Evolutionary conservation across 164 flowering plant species (phyloP).

Genomic region (Euptelea pleiosperma): DNA sequence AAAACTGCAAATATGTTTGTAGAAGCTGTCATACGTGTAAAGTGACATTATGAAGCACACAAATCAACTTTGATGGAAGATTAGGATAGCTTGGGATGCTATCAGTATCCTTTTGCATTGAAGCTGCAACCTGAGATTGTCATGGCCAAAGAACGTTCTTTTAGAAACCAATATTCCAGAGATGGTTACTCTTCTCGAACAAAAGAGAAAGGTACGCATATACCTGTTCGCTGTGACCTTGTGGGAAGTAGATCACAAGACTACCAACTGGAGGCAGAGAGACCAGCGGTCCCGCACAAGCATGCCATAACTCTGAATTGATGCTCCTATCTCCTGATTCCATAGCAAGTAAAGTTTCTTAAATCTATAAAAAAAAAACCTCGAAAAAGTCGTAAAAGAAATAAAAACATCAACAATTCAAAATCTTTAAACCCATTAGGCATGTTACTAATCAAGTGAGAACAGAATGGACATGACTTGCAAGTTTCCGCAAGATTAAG

Average conservation of each 20-base stretch:
- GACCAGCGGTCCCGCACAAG: constrained; percentile 97
- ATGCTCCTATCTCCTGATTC: constrained; percentile 67
- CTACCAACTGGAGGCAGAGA: constrained; percentile 93
- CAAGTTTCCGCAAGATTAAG: background rate
- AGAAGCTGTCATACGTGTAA: constrained; percentile 61
- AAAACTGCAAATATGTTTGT: background rate
- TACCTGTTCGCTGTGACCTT: constrained; percentile 99
- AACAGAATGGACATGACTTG: background rate
- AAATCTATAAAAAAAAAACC: background rate
- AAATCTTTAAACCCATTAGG: background rate
- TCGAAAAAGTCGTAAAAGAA: background rate
- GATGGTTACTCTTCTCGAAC: background rate
- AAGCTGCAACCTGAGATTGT: constrained; percentile 85
- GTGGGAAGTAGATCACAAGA: constrained; percentile 95
- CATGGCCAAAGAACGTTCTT: background rate
- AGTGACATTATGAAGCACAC: constrained; percentile 87
- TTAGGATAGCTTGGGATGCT: constrained; percentile 89
- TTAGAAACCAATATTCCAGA: background rate
- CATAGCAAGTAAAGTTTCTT: constrained; percentile 10
- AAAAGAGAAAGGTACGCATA: background rate
- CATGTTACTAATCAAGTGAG: too few species aligned
- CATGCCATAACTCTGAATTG: constrained; percentile 99
- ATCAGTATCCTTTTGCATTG: constrained; percentile 88
- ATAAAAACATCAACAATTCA: background rate
- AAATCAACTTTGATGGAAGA: constrained; percentile 89